Evolutionary conservation across 805 yeast genomes (phyloP).

Genomic region (Limtongia smithiae): DNA sequence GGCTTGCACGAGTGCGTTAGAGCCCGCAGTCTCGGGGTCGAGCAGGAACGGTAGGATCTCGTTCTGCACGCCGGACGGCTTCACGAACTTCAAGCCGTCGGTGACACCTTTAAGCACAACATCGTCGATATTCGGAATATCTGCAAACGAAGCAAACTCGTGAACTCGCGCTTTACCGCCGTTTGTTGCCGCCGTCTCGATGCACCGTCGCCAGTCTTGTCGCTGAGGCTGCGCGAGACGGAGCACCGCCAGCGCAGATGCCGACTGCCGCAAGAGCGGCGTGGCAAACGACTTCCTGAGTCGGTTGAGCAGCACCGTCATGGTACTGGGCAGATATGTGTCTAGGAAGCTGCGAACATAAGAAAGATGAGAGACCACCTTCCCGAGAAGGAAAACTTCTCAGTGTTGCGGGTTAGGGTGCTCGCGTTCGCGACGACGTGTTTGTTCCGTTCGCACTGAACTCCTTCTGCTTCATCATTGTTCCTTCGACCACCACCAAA

Average conservation of each 20-base stretch:
- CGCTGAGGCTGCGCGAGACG: conserved; percentile 4
- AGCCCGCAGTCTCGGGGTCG: conserved; percentile 37
- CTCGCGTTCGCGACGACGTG: too few relatives aligned
- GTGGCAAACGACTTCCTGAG: conserved; percentile 19
- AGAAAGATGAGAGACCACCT: too few relatives aligned
- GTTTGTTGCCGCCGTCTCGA: conserved; percentile 27
- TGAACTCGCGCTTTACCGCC: background rate
- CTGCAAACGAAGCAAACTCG: background rate
- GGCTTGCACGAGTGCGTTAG: conserved; percentile 84
- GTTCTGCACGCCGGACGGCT: conserved; percentile 21
- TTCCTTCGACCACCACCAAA: background rate
- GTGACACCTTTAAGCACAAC: background rate
- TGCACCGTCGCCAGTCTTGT: conserved; percentile 14
- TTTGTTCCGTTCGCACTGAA: conserved; percentile 4
- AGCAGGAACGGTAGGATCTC: conserved; percentile 32
- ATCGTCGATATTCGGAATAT: conserved; percentile 1
- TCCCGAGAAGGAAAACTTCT: too few relatives aligned
- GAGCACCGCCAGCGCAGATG: conserved; percentile 1
- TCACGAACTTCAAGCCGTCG: conserved; percentile 1
- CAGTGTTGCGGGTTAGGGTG: too few relatives aligned
- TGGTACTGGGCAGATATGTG: conserved; percentile 17
- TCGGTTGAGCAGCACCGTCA: conserved; percentile 17
- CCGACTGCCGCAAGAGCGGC: conserved; percentile 4
- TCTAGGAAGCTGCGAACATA: too few relatives aligned
- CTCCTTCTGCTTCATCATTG: background rate